A percentile compares a stretch with the other conserved stretches of the same genome.
These are phyloP conservation scores for Rhodotorula paludigena DNA, from an alignment of 768 basidiomycete species.

Conservation along the genomic window DNA sequence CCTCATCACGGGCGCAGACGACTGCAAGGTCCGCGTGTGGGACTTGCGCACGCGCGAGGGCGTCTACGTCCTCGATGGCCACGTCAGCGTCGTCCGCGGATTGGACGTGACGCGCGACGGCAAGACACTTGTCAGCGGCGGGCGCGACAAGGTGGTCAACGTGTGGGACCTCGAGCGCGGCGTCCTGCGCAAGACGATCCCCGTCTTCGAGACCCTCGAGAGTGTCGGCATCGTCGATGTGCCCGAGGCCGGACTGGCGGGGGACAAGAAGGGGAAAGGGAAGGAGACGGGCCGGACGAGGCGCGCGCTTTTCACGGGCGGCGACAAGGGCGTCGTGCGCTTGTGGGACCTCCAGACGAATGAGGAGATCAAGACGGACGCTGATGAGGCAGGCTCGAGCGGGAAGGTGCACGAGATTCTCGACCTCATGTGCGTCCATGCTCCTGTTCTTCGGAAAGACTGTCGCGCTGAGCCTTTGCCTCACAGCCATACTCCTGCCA, in stretches of 20 bases:
- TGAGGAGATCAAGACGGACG: slow-evolving; percentile 58
- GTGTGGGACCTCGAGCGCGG: slow-evolving; percentile 71
- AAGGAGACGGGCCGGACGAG: slow-evolving; percentile 41
- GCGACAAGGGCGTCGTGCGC: slow-evolving; percentile 77
- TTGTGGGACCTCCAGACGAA: slow-evolving; percentile 77
- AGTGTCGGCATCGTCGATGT: slow-evolving; percentile 38
- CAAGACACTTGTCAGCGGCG: slow-evolving; percentile 82
- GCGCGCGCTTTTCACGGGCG: slow-evolving; percentile 67
- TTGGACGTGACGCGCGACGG: slow-evolving; percentile 80
- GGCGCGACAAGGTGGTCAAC: slow-evolving; percentile 84
- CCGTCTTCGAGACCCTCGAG: slow-evolving; percentile 44
- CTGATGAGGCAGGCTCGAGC: slow-evolving; percentile 44
- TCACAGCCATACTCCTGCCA: slow-evolving; percentile 21
- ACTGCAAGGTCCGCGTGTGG: slow-evolving; percentile 86
- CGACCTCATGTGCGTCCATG: slow-evolving; percentile 65
- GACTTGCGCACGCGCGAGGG: slow-evolving; percentile 70
- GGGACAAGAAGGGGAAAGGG: slow-evolving; percentile 44
- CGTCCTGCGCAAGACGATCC: slow-evolving; percentile 53
- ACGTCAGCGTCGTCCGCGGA: slow-evolving; percentile 88
- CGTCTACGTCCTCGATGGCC: slow-evolving; percentile 81
- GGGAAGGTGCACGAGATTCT: slow-evolving; percentile 69
- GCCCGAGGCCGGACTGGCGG: slow-evolving; percentile 38
- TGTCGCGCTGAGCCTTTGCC: neutral
- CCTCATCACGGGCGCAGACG: slow-evolving; percentile 84
- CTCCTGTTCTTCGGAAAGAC: neutral